Base-by-base conservation (phyloP, 2,329 filamentous ascomycete genomes). In the Botrytis medusae region DNA sequence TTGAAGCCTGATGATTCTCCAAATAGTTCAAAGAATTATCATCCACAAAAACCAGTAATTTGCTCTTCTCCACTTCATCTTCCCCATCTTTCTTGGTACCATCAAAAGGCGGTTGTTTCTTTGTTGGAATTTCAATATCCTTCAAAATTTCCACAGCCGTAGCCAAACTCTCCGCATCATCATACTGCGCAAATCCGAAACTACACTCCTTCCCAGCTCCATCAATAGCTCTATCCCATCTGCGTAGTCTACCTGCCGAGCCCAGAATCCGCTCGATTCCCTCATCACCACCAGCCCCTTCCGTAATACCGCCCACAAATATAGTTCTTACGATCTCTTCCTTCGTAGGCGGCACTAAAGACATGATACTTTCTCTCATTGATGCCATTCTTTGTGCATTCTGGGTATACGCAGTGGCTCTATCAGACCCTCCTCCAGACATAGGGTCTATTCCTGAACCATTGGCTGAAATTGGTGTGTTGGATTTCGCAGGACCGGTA, bases 101-200 rank as follows among this genome's bases (percentile, higher is more conserved):
- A 75, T 82, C 78, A 78, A 84, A 84, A 37, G 87, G 84, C 29
- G 85, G 83, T 82, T 95, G 93, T 81, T 91, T 92, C 84, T 94
- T 93, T 59, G 90, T 85, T 44, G 96, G 96, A 67, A 98, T 89
- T 80, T 94, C 87, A 76, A 98, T 86, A 78, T 96, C 91, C 81
- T 90, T 90, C 78, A 98, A 88, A 73, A 97, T 89, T 82, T 97
- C 94, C 72, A 95, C 90, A 61, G 95, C 96, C 62, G 91, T 91
- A 81, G 92, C 90, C 77, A 99, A 86, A 77, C 94, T 95, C 82
- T 97, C 93, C 37, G 91, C 90, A 82, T 98, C 95, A 76, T 97
- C 95, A 82, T 93, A 99, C 83, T 98, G 93, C 74, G 95, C 96
- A 83, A 99, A 98, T 22, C 95, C 96, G 85, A 98, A 98, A 76